These are phyloP conservation scores for Tetrapisispora phaffii DNA, from an alignment of 805 yeast species.

Conservation along the genomic window DNA sequence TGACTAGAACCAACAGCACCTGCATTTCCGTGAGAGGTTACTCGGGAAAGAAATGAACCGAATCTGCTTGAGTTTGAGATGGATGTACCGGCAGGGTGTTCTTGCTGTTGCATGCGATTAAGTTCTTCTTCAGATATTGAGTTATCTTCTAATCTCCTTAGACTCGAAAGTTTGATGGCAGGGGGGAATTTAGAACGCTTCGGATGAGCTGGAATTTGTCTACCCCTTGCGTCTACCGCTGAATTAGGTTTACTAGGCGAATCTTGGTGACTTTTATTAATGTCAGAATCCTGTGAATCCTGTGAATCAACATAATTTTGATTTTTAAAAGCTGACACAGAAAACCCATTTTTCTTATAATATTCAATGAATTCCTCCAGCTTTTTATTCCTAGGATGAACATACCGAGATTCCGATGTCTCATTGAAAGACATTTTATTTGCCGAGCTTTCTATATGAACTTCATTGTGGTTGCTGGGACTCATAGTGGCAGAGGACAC, in stretches of 20 bases:
- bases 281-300: neutral
- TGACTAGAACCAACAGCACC: neutral
- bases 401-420: neutral
- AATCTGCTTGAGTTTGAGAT: constrained; percentile 17
- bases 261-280: neutral
- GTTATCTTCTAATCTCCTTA: neutral
- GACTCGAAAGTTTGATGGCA: constrained; percentile 29
- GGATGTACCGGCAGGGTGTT: neutral
- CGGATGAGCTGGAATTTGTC: constrained; percentile 47
- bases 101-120: constrained; percentile 5
- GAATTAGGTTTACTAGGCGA: neutral
- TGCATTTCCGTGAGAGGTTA: constrained; percentile 17
- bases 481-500: too few species aligned
- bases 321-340: constrained; percentile 18
- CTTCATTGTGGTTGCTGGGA: neutral
- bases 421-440: neutral
- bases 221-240: constrained; percentile 29
- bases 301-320: neutral
- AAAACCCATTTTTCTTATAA: constrained; percentile 24
- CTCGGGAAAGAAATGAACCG: constrained; percentile 27
- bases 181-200: constrained; percentile 38
- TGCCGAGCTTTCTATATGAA: neutral
- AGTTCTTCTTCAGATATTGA: neutral
- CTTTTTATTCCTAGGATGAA: constrained; percentile 33
- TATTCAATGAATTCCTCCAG: constrained; percentile 38